A percentile compares a stretch with the other conserved stretches of the same genome.
These are phyloP conservation scores for Leccinum sublutescens DNA, from an alignment of 768 basidiomycete genomes.

Conservation along the genomic window DNA sequence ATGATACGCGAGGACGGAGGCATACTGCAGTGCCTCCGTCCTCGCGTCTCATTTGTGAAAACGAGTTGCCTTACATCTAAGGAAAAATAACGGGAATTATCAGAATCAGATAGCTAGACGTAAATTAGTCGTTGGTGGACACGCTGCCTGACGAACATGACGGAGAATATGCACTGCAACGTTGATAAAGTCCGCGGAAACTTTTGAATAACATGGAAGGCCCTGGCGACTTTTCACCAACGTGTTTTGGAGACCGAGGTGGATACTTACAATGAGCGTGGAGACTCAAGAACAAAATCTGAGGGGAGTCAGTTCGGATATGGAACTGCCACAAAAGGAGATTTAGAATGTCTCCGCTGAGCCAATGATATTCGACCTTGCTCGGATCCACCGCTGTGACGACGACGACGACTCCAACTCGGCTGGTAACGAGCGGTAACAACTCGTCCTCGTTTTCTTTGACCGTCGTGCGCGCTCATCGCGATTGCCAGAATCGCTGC, in stretches of 20 bases:
- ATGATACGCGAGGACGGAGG: slow-evolving; percentile 13
- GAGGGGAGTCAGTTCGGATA: neutral
- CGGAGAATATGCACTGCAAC: neutral
- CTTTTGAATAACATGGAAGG: neutral
- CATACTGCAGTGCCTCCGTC: slow-evolving; percentile 3
- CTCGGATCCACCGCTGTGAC: slow-evolving; percentile 10
- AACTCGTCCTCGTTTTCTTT: neutral
- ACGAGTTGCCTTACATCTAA: slow-evolving; percentile 8
- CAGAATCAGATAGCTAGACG: slow-evolving; percentile 20
- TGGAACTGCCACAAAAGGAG: neutral
- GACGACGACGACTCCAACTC: neutral
- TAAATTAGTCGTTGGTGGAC: slow-evolving; percentile 25
- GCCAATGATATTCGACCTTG: slow-evolving; percentile 7
- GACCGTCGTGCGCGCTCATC: neutral
- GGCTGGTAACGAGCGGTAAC: slow-evolving; percentile 5
- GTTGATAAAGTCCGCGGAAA: neutral
- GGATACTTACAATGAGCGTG: slow-evolving; percentile 1
- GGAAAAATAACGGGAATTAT: slow-evolving; percentile 10
- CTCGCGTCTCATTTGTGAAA: slow-evolving; percentile 15
- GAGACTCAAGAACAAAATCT: neutral
- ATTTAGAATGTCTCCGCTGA: neutral
- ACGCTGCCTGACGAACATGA: slow-evolving; percentile 13
- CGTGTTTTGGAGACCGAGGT: neutral
- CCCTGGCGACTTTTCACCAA: slow-evolving; percentile 3
- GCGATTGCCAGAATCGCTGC: neutral